Evolutionary conservation across 164 flowering plant genomes (phyloP), one percentile per base, ranked within the genome.

Genomic region (Umbellularia californica): DNA sequence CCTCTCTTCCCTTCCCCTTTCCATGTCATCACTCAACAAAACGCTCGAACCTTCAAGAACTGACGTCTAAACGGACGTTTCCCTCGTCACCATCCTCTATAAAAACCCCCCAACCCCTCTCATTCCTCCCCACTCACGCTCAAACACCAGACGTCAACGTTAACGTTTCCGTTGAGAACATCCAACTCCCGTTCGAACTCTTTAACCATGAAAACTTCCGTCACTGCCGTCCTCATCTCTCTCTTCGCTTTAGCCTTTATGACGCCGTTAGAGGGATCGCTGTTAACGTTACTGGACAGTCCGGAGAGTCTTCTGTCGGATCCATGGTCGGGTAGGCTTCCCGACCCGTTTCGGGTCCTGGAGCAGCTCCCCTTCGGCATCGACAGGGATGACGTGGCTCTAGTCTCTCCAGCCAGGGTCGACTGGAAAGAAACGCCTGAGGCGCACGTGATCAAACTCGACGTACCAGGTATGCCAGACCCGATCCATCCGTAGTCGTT

Each of bases 271-370:
- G 71, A 71, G 35, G 70, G 52, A 0, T 70, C 78, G 9, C 15
- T 75, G 65, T 47, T 51, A 6, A 74, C 74, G 50, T 66, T 76
- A 28, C 65, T 76, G 15, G 72, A 72, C 24, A 67, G 24, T 17
- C 24, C 68, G 7, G 19, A 74, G 25, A 35, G 60, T 19, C 47
- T 65, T 0, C 62, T 65, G 63, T 2, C 68, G 58, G 74, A 72
- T 22, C 25, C 33, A n/a, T 73, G 69, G 62, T 35, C 19, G 41
- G 75, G 65, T 3, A 47, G 60, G 14, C 67, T 52, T 41, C 47
- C 72, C n/a, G 86, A 87, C 58, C 87, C 90, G 0, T 85, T 87
- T 70, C 63, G 77, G 2, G 70, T 85, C 6, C 75, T 87, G n/a
- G 90, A 87, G 24, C 87, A 83, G 24, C 74, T 78, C 27, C 90